Evolutionary conservation across 371 early-diverging fungal genomes (phyloP).

Genomic region (Batrachochytrium dendrobatidis): DNA sequence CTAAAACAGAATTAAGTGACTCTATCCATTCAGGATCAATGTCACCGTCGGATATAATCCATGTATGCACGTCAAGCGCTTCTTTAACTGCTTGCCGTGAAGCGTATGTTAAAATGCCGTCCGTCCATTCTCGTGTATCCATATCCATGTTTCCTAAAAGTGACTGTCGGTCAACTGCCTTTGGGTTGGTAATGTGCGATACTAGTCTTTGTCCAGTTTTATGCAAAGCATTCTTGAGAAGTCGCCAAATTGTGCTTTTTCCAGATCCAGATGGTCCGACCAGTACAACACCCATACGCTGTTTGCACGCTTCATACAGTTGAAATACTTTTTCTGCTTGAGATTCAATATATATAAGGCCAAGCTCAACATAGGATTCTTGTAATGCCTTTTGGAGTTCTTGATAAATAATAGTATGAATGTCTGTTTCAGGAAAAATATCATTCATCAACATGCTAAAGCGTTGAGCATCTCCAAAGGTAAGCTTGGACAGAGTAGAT

Average conservation of each 20-base stretch:
- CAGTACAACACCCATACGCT: slow-evolving; percentile 49
- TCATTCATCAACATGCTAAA: slow-evolving; percentile 44
- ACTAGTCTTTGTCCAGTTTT: slow-evolving; percentile 33
- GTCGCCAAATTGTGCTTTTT: slow-evolving; percentile 34
- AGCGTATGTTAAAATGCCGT: slow-evolving; percentile 44
- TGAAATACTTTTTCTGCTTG: slow-evolving; percentile 43
- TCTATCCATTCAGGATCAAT: slow-evolving; percentile 56
- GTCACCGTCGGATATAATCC: slow-evolving; percentile 52
- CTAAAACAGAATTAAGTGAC: slow-evolving; percentile 50
- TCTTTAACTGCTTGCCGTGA: slow-evolving; percentile 44
- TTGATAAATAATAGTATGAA: slow-evolving; percentile 36
- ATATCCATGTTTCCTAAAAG: slow-evolving; percentile 51
- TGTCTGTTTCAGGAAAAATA: slow-evolving; percentile 33
- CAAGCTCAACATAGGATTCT: slow-evolving; percentile 33
- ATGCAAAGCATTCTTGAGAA: slow-evolving; percentile 33
- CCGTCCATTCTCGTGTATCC: slow-evolving; percentile 51
- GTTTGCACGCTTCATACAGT: slow-evolving; percentile 41
- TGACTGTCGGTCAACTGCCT: slow-evolving; percentile 40
- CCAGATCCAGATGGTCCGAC: slow-evolving; percentile 48
- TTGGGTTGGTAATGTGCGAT: slow-evolving; percentile 39
- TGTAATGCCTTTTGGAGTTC: slow-evolving; percentile 24
- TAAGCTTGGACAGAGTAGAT: slow-evolving; percentile 45
- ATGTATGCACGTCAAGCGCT: slow-evolving; percentile 31
- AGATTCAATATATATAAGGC: slow-evolving; percentile 29
- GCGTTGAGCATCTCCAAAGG: slow-evolving; percentile 31